Evolutionary conservation across 2,329 filamentous ascomycete genomes (phyloP).

Genomic region (Aspergillus hiratsukae): DNA sequence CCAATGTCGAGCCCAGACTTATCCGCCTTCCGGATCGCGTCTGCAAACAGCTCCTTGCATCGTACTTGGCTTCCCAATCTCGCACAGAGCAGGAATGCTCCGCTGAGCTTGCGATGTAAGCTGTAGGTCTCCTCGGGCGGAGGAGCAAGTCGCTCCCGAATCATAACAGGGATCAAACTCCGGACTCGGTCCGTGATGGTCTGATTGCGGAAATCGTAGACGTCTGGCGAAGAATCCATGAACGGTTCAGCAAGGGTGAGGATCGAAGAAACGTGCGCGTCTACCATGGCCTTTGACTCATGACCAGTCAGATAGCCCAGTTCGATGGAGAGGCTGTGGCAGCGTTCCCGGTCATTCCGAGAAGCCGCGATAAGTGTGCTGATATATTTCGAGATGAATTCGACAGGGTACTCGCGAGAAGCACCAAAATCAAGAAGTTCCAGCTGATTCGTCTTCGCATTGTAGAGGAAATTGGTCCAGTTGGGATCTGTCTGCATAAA

Average conservation of each 20-base stretch:
- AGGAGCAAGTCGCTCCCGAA: slow-evolving; percentile 79
- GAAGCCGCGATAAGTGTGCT: slow-evolving; percentile 76
- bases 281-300: slow-evolving; percentile 79
- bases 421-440: slow-evolving; percentile 96
- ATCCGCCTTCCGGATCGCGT: slow-evolving; percentile 29
- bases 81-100: slow-evolving; percentile 89
- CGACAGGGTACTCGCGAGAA: slow-evolving; percentile 73
- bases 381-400: slow-evolving; percentile 78
- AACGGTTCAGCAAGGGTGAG: slow-evolving; percentile 92
- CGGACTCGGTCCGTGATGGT: slow-evolving; percentile 95
- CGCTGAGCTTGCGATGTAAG: slow-evolving; percentile 89
- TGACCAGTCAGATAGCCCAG: slow-evolving; percentile 90
- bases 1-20: slow-evolving; percentile 12
- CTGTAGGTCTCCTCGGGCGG: slow-evolving; percentile 98
- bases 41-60: slow-evolving; percentile 71
- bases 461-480: slow-evolving; percentile 98
- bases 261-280: slow-evolving; percentile 84
- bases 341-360: slow-evolving; percentile 58
- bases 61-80: slow-evolving; percentile 75
- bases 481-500: slow-evolving; percentile 99
- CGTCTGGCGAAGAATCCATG: slow-evolving; percentile 64
- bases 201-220: slow-evolving; percentile 91
- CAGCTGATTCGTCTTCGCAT: slow-evolving; percentile 64
- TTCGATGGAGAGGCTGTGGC: slow-evolving; percentile 65
- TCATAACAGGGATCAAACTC: slow-evolving; percentile 84